Evolutionary conservation across 1,139 yeast genomes (phyloP).

Genomic region (Kluyveromyces marxianus): DNA sequence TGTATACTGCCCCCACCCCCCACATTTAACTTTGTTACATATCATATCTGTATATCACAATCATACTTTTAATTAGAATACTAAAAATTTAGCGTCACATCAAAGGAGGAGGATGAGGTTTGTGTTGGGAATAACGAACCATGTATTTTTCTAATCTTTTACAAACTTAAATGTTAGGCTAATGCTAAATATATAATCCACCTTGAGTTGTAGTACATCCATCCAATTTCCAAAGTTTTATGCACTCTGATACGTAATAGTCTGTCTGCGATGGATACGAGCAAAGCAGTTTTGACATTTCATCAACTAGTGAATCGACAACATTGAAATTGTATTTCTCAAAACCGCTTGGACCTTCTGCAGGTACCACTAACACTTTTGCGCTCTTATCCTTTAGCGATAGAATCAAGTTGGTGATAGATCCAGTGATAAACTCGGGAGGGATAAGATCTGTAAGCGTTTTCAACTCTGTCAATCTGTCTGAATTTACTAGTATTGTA

Average conservation of each 20-base stretch:
- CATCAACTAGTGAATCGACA: constrained; percentile 24
- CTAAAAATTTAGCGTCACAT: constrained; percentile 4
- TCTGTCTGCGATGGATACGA: constrained; percentile 4
- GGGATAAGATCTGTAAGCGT: constrained; percentile 18
- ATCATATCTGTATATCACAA: constrained; percentile 3
- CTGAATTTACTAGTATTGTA: constrained; percentile 24
- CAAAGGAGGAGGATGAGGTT: neutral
- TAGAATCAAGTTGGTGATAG: constrained; percentile 22
- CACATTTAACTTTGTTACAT: neutral
- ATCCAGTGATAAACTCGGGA: constrained; percentile 30
- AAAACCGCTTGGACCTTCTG: constrained; percentile 32
- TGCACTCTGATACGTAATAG: constrained; percentile 1
- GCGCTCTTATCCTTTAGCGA: constrained; percentile 13
- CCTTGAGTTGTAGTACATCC: constrained; percentile 9
- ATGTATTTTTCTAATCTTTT: neutral
- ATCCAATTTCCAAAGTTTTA: constrained; percentile 21
- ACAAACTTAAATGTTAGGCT: no score
- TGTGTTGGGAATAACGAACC: no score
- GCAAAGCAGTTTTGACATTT: constrained; percentile 4
- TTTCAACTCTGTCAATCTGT: constrained; percentile 20
- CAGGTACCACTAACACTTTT: constrained; percentile 23
- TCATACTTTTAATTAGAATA: constrained; percentile 4
- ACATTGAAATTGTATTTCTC: constrained; percentile 24
- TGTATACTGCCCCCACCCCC: neutral
- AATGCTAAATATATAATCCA: constrained; percentile 3